A percentile compares a stretch with the other conserved stretches of the same genome.
phyloP scores from a whole-genome alignment of 2,329 filamentous ascomycete genomes.

The Trematosphaeria pertusa region DNA sequence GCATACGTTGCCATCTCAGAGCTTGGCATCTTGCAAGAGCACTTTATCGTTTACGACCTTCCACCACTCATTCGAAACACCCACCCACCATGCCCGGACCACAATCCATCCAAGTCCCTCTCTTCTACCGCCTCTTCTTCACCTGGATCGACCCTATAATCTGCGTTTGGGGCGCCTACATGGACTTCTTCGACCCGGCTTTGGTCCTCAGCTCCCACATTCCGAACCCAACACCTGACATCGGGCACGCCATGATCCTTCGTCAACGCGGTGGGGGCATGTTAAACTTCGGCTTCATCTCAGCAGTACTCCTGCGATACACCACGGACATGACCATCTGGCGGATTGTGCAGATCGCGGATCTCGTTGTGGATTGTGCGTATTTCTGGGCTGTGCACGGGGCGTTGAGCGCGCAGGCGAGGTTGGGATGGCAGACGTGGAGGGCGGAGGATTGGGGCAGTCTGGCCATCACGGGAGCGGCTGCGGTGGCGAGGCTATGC shows the following conservation, averaged over 20 bases:
- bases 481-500: slow-evolving; percentile 25
- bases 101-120: no score
- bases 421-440: slow-evolving; percentile 22
- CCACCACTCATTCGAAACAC: no score
- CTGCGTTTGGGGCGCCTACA: slow-evolving; percentile 33
- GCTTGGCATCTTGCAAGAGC: no score
- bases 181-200: slow-evolving; percentile 32
- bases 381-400: slow-evolving; percentile 27
- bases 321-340: slow-evolving; percentile 29
- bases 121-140: slow-evolving; percentile 36
- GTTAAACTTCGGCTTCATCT: slow-evolving; percentile 36
- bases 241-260: slow-evolving; percentile 34
- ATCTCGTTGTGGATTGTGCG: slow-evolving; percentile 30
- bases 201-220: slow-evolving; percentile 30
- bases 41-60: no score
- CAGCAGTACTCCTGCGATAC: slow-evolving; percentile 34
- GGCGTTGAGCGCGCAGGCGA: slow-evolving; percentile 21
- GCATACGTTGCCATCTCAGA: no score
- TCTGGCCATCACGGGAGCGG: slow-evolving; percentile 36
- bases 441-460: slow-evolving; percentile 40
- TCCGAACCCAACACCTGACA: slow-evolving; percentile 22
- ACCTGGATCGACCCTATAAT: slow-evolving; percentile 35
- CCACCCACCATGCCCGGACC: no score
- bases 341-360: slow-evolving; percentile 27
- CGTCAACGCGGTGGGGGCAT: slow-evolving; percentile 34